Percentiles rank a stretch among this genome's conserved stretches.
Conservation (phyloP, 73 alveolate genomes). For the Stentor coeruleus region DNA sequence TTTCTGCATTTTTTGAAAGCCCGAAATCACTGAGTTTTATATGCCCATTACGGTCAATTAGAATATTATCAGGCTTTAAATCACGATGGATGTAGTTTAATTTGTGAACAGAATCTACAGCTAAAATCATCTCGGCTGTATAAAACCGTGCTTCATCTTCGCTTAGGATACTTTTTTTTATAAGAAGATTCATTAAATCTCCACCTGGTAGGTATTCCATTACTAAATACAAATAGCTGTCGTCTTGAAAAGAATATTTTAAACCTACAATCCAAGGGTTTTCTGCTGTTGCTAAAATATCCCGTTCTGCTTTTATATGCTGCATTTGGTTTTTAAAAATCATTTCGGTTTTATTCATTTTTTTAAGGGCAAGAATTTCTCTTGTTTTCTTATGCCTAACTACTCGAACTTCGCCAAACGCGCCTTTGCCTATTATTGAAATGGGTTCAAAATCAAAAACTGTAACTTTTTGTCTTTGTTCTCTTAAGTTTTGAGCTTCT, state of each 20-base stretch:
- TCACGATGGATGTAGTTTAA: slow-evolving; percentile 84
- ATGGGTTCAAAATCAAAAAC: slow-evolving; percentile 61
- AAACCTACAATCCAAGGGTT: slow-evolving; percentile 56
- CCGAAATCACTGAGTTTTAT: slow-evolving; percentile 68
- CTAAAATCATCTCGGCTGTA: slow-evolving; percentile 77
- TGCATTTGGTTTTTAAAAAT: slow-evolving; percentile 52
- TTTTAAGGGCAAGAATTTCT: slow-evolving; percentile 57
- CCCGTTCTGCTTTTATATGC: slow-evolving; percentile 78
- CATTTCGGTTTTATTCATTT: slow-evolving; percentile 69
- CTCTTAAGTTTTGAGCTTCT: too few species aligned
- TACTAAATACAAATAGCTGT: slow-evolving; percentile 49
- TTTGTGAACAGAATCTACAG: slow-evolving; percentile 85
- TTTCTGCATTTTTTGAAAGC: slow-evolving; percentile 46
- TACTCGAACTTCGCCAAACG: slow-evolving; percentile 84
- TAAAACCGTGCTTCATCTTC: slow-evolving; percentile 86
- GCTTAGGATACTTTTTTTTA: slow-evolving; percentile 76
- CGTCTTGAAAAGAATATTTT: slow-evolving; percentile 54
- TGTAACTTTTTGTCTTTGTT: not conserved
- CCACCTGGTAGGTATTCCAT: slow-evolving; percentile 69
- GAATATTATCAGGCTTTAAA: slow-evolving; percentile 83
- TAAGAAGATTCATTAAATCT: slow-evolving; percentile 74
- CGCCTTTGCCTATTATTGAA: slow-evolving; percentile 78
- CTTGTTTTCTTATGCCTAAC: slow-evolving; percentile 39
- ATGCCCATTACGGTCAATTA: slow-evolving; percentile 76
- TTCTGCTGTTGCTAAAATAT: slow-evolving; percentile 63